These are phyloP conservation scores for Diaporthe amygdali DNA, from an alignment of 2,329 filamentous ascomycete genomes.

Conservation along the genomic window DNA sequence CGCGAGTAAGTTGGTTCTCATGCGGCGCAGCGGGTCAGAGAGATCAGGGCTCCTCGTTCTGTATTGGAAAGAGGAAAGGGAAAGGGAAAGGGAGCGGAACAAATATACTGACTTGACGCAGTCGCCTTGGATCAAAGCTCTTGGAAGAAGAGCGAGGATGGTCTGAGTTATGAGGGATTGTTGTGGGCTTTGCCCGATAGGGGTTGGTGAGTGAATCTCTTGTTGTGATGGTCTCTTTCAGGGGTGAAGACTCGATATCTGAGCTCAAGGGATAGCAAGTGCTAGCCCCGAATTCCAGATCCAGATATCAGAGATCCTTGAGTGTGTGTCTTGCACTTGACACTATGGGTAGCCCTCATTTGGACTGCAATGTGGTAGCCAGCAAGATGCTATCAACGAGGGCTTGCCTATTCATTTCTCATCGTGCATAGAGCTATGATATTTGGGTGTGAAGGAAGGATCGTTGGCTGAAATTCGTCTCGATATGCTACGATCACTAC, in stretches of 20 bases:
- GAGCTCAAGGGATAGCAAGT: not conserved
- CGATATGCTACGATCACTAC: not conserved
- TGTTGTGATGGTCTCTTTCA: not conserved
- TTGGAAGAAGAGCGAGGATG: slow-evolving; percentile 57
- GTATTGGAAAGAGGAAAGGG: not conserved
- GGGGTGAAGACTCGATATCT: too few species aligned
- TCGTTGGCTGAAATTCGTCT: not conserved
- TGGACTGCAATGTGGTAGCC: not conserved
- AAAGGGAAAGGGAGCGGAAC: not conserved
- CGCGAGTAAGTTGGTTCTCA: not conserved
- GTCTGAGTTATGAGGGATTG: slow-evolving; percentile 62
- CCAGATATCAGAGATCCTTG: not conserved
- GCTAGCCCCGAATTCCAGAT: not conserved
- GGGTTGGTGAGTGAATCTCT: slow-evolving; percentile 56
- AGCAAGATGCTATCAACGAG: not conserved
- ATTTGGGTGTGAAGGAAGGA: not conserved
- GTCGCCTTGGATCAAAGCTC: slow-evolving; percentile 28
- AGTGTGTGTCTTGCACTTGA: not conserved
- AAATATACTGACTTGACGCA: not conserved
- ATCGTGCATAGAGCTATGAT: not conserved
- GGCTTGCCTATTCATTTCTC: not conserved
- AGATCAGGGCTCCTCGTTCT: not conserved
- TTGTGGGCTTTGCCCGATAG: slow-evolving; percentile 70
- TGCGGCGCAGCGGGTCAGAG: too few species aligned
- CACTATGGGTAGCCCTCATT: too few species aligned